Conservation (phyloP, 2,329 filamentous ascomycete species). For the Alternaria sp. region DNA sequence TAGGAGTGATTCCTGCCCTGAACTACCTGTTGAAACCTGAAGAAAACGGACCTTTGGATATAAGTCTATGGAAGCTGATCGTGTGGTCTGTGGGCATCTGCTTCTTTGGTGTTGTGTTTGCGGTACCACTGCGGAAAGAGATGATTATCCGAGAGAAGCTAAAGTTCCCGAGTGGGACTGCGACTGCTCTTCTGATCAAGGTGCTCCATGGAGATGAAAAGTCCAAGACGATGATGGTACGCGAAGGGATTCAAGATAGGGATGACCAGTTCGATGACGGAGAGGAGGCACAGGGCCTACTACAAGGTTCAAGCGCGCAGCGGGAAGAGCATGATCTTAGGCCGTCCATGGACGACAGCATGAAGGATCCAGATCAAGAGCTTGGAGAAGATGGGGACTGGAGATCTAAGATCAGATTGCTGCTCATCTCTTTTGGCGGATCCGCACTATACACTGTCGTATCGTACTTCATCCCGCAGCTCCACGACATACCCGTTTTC, state of each 20-base stretch:
- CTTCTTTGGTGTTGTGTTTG: conserved; percentile 97
- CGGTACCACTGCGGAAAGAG: conserved; percentile 86
- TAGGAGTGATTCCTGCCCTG: conserved; percentile 91
- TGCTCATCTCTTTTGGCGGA: conserved; percentile 66
- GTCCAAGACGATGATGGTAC: conserved; percentile 19
- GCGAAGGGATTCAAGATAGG: conserved; percentile 5
- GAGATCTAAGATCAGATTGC: conserved; percentile 67
- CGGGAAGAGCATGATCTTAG: conserved; percentile 32
- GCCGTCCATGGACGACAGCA: conserved; percentile 24
- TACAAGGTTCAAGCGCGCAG: conserved; percentile 35
- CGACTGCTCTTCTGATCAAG: conserved; percentile 90
- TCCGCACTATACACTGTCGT: conserved; percentile 73
- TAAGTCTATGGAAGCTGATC: conserved; percentile 79
- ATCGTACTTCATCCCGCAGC: conserved; percentile 87
- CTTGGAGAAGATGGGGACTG: conserved; percentile 59
- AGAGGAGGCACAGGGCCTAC: conserved; percentile 47
- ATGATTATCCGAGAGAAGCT: conserved; percentile 93
- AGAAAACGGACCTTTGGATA: conserved; percentile 78
- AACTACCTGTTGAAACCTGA: conserved; percentile 81
- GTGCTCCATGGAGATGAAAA: conserved; percentile 75
- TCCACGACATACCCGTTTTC: conserved; percentile 88
- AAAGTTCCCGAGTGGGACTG: conserved; percentile 94
- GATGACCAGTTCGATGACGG: conserved; percentile 18
- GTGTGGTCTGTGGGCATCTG: conserved; percentile 93
- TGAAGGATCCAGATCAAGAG: conserved; percentile 32